Evolutionary conservation across 805 yeast genomes (phyloP), one percentile per base, ranked within the genome.

Genomic region (Maudiozyma saulgeensis): DNA sequence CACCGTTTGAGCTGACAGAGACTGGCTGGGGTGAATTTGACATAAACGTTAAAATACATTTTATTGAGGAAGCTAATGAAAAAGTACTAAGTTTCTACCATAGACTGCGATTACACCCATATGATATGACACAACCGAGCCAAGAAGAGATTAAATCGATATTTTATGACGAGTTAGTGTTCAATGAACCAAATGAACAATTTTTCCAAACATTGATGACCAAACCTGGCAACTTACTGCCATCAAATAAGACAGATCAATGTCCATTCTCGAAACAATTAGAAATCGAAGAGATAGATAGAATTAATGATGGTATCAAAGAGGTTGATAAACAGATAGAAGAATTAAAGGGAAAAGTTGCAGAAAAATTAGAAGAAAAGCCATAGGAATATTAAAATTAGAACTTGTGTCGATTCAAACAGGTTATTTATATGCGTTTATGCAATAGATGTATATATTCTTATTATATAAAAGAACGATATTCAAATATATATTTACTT

Each of bases 1-100:
- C 98, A 1, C 99, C 99, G 0, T 93, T 84, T 60, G 95, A 89
- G 64, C 88, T 93, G 28, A 85, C 96, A 1, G 99, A 93, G 62
- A 87, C 98, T 0, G 99, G 99, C 0, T 93, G 99, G 99, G 99
- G 99, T 56, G 99, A 93, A 66, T 93, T 93, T 67, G 99, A 93
- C 61, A 84, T 93, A 53, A 79, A 86, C 37, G 82, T 93, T 49
- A 87, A 90, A 62, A 79, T 93, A 16, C 90, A 82, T 64, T 93
- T 93, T 66, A 82, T 81, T 38, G 76, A 82, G n/a, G 95, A 87
- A 31, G 83, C 95, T 15, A 83, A 82, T 56, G 99, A 93, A 62
- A 93, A 93, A 70, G 82, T 85, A 66, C 70, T 93, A 44, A 84
- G 82, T 41, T 72, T 93, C 45, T 87, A 88, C 62, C 99, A 93